Percentiles rank a stretch among this genome's conserved stretches.
These are phyloP conservation scores for Ochetophila trinervis DNA, from an alignment of 306 rosid species.

Conservation along the genomic window DNA sequence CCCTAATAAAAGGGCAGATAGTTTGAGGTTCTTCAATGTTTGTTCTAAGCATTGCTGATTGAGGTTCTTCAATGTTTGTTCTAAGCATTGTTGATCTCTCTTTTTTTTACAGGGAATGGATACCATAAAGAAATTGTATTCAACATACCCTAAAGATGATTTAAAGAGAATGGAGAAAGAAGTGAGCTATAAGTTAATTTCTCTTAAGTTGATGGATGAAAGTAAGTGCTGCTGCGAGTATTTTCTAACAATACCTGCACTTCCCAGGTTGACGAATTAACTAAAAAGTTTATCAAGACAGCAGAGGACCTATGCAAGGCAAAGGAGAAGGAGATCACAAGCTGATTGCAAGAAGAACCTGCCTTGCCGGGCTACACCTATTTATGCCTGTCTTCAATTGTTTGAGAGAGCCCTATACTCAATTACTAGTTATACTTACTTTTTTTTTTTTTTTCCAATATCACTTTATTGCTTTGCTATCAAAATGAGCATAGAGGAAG, in stretches of 20 bases:
- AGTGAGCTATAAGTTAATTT: slow-evolving; percentile 42
- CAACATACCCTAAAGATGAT: slow-evolving; percentile 79
- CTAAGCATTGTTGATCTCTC: neutral
- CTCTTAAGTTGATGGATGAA: neutral
- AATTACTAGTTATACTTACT: no score
- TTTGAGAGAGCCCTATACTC: no score
- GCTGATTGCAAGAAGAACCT: slow-evolving; percentile 23
- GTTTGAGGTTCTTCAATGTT: no score
- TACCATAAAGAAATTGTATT: slow-evolving; percentile 60
- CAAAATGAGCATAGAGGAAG: no score
- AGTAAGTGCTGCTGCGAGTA: neutral
- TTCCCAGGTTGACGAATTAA: slow-evolving; percentile 75
- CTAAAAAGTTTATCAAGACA: slow-evolving; percentile 70
- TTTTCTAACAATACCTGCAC: slow-evolving; percentile 22
- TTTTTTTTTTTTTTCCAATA: no score
- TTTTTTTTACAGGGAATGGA: slow-evolving; percentile 77
- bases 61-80: no score
- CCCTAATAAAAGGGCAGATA: neutral
- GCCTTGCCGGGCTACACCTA: no score
- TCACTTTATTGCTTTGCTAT: no score
- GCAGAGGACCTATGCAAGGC: slow-evolving; percentile 84
- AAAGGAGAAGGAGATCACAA: slow-evolving; percentile 79
- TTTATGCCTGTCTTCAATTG: no score
- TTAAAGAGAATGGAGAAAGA: slow-evolving; percentile 87
- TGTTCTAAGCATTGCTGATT: no score